phyloP scores from a whole-genome alignment of 2,329 filamentous ascomycete genomes.

The Gnomoniopsis smithogilvyi region DNA sequence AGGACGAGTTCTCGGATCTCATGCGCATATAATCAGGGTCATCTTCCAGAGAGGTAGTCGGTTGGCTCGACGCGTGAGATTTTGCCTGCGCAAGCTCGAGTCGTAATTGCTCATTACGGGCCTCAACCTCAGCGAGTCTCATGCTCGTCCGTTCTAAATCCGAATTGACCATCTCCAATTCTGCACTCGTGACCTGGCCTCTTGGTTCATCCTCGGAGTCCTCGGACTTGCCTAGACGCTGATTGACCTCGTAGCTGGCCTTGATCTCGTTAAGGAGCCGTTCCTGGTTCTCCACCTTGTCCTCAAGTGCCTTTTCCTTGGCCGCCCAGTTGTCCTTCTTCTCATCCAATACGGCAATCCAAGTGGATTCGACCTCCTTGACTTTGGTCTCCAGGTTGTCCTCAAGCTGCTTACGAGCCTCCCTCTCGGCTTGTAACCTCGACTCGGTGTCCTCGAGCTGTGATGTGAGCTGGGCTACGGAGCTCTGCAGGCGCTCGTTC shows the following conservation, averaged over 20 bases:
- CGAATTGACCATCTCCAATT: constrained; percentile 88
- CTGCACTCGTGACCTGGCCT: constrained; percentile 74
- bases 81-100: constrained; percentile 88
- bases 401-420: constrained; percentile 71
- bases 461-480: constrained; percentile 68
- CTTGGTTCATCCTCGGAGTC: constrained; percentile 44
- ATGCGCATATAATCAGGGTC: constrained; percentile 86
- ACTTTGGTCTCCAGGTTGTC: constrained; percentile 73
- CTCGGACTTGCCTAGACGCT: constrained; percentile 75
- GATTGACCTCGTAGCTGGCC: constrained; percentile 94
- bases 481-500: constrained; percentile 81
- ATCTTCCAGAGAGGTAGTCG: constrained; percentile 69
- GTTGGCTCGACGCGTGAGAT: constrained; percentile 64
- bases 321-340: constrained; percentile 96
- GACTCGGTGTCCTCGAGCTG: constrained; percentile 83
- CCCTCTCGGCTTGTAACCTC: constrained; percentile 74
- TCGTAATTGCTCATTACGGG: constrained; percentile 88
- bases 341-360: constrained; percentile 85
- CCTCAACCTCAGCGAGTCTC: constrained; percentile 85
- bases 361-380: constrained; percentile 86
- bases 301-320: constrained; percentile 83
- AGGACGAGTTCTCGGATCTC: constrained; percentile 87
- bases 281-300: constrained; percentile 93
- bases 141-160: constrained; percentile 88
- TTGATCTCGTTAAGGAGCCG: constrained; percentile 90